Conservation (phyloP, 331 rosid genomes). For the Telfairia occidentalis region DNA sequence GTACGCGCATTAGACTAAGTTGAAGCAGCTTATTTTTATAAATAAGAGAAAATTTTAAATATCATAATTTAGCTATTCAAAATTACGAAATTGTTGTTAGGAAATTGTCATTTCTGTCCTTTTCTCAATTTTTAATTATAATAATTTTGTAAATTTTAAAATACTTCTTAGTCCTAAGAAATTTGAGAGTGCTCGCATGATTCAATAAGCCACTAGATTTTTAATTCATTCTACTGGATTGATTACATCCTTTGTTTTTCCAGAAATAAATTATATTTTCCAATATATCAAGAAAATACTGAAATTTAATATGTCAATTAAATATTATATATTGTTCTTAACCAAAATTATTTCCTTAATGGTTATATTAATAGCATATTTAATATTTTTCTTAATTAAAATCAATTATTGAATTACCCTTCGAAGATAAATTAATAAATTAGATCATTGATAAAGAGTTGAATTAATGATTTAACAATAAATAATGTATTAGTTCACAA, state of each 20-base stretch:
- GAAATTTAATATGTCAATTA: not conserved
- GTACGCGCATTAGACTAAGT: no score
- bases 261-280: not conserved
- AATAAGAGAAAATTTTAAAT: no score
- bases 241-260: not conserved
- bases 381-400: not conserved
- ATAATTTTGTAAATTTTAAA: no score
- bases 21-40: no score
- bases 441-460: not conserved
- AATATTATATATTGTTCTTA: not conserved
- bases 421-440: not conserved
- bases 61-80: no score
- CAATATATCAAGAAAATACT: not conserved
- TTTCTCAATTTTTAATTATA: no score
- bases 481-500: not conserved
- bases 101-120: no score
- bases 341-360: not conserved
- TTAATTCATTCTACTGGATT: not conserved
- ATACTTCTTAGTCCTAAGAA: not conserved
- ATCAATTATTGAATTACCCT: not conserved
- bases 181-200: not conserved
- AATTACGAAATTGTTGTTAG: no score
- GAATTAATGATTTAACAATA: not conserved
- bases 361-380: not conserved
- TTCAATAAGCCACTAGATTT: not conserved